Base-by-base conservation (phyloP, 163 green algal genomes). In the Prototheca stagnorum region DNA sequence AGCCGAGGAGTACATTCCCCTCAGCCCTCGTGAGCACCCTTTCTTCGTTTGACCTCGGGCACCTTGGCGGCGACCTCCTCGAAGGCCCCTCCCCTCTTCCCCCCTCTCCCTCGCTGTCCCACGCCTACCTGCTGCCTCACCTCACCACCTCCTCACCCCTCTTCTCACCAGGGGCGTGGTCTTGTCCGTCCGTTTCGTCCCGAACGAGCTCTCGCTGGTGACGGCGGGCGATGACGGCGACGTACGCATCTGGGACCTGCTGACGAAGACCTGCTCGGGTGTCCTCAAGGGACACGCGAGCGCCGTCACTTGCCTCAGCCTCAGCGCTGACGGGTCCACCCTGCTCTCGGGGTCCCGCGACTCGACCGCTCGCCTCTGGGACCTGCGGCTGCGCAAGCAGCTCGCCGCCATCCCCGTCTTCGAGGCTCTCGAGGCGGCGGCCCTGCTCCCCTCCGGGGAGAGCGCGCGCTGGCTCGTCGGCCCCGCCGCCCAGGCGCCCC, bases 341-440 rank as follows among this genome's bases (percentile, higher is more conserved):
- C 65, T 97, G 54, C 56, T 95, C 22, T 84, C 59, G 4, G 82
- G 61, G 3, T 80, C 72, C 3, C 57, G 87, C 0, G 87, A 97
- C 68, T 90, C 87, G 60, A 71, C 93, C 44, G 82, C 85, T 23
- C 64, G 75, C 16, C 51, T 79, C 15, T 98, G 86, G 87, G 74
- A 87, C 70, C 40, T 92, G 39, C 57, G 70, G 15, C 73, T 53
- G 27, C 54, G 76, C 35, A 66, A 51, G 15, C 84, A 85, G 44
- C 29, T 82, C 8, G 53, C 65, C 15, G 92, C 81, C 0, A 39
- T 90, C 9, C 68, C 80, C 16, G 69, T 91, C 3, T 79, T 74
- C 61, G 80, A 91, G 53, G 61, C 70, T 11, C 26, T 91, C 4
- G 81, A 88, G 44, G 26, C 16, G 17, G 19, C 28, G 31, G 48